Evolutionary conservation across 1,284 basidiomycete genomes (phyloP), one percentile per base, ranked within the genome.

Genomic region (Ustilago xerochloae): DNA sequence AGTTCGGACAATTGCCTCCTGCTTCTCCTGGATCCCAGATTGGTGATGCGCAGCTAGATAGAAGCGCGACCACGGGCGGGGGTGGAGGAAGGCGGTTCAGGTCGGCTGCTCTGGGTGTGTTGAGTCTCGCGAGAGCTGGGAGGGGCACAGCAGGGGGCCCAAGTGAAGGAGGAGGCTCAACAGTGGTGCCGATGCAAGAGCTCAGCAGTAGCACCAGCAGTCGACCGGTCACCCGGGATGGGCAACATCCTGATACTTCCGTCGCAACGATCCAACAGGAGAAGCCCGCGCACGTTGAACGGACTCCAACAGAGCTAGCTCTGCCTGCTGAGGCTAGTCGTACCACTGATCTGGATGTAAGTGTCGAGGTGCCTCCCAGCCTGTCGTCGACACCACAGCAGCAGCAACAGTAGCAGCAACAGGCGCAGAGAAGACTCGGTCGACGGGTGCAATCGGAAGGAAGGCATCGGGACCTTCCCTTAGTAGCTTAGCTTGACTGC

Each of bases 91-190:
- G 33, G 22, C 35, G 62, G 18, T 65, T 74, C 18, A 46, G 65
- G 9, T 52, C 65, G 16, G 71, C 71, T 26, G 71, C 71, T 26
- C 10, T 74, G 12, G 71, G 71, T 4, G 65, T 62, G 32, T 29
- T 68, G 49, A 65, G 65, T 41, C 38, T 68, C 5, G 30, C 65
- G 1, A 36, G 71, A n/a, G 29, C 29, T 24, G 33, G 20, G 4
- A 55, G 45, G n/a, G n/a, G n/a, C n/a, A n/a, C n/a, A 33, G 56
- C 47, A 12, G 48, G 9, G 22, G 50, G 10, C 26, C 12, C 22
- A 43, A 24, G 12, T 10, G 41, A 43, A 24, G 41, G 41, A 43
- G 41, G 41, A 41, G 39, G n/a, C n/a, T 9, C 3, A 20, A 18
- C 39, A 43, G 0, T 24, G 36, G 39, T 69, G 55, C 51, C 61